These are phyloP conservation scores for Pseudocercospora pini-densiflorae DNA, from an alignment of 2,329 filamentous ascomycete genomes.

Conservation along the genomic window DNA sequence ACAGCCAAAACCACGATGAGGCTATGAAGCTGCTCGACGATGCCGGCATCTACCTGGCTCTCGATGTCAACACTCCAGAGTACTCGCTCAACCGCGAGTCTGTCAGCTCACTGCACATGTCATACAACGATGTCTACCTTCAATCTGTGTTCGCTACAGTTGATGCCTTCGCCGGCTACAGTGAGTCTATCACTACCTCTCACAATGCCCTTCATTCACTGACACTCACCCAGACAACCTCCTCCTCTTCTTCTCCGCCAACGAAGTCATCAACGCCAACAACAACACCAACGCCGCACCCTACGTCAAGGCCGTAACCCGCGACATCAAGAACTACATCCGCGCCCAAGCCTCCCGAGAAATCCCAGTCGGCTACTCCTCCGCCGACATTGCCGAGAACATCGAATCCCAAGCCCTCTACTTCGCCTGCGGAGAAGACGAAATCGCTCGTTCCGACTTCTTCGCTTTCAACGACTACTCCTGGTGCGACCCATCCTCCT, in stretches of 20 bases:
- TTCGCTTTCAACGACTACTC: constrained; percentile 90
- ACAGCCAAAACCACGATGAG: constrained; percentile 75
- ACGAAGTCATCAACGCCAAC: constrained; percentile 72
- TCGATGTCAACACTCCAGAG: constrained; percentile 85
- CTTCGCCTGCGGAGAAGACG: constrained; percentile 88
- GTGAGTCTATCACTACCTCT: constrained; percentile 51
- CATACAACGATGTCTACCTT: constrained; percentile 87
- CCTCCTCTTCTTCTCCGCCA: constrained; percentile 79
- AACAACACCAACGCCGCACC: constrained; percentile 67
- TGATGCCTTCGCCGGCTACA: constrained; percentile 79
- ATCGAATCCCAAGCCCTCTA: constrained; percentile 84
- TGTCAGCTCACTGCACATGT: constrained; percentile 59
- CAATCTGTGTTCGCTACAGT: constrained; percentile 86
- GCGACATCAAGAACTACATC: constrained; percentile 82
- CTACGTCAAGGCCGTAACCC: constrained; percentile 74
- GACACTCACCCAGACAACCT: constrained; percentile 65
- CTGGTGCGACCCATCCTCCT: constrained; percentile 75
- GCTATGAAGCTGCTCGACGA: constrained; percentile 82
- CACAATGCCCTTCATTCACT: background rate
- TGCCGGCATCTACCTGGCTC: constrained; percentile 87
- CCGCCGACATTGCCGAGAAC: constrained; percentile 83
- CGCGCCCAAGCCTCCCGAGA: constrained; percentile 67
- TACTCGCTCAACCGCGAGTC: constrained; percentile 83
- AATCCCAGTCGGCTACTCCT: constrained; percentile 82
- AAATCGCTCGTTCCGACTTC: constrained; percentile 78